phyloP scores from a whole-genome alignment of 495 filamentous ascomycete genomes.

The Xylona heveae region DNA sequence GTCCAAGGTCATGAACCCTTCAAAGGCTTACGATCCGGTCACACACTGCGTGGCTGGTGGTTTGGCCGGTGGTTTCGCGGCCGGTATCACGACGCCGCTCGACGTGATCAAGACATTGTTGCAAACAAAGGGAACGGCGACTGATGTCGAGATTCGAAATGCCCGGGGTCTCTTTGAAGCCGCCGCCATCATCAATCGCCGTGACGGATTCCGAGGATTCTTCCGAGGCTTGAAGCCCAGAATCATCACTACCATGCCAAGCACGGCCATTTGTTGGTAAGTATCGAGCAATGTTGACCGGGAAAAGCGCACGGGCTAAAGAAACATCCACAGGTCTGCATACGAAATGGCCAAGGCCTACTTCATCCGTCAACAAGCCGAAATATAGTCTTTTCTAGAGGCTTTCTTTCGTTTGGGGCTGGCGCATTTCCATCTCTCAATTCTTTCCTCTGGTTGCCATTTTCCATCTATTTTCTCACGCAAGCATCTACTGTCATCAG shows the following conservation, averaged over 20 bases:
- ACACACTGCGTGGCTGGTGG: conserved; percentile 86
- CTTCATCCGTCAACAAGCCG: conserved; percentile 26
- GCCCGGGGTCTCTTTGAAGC: conserved; percentile 68
- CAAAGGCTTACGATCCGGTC: conserved; percentile 64
- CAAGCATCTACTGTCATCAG: too few species aligned
- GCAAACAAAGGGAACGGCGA: conserved; percentile 70
- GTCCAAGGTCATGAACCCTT: conserved; percentile 78
- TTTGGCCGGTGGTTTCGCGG: conserved; percentile 80
- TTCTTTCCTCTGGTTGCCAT: too few species aligned
- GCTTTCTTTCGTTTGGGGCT: too few species aligned
- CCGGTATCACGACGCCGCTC: conserved; percentile 82
- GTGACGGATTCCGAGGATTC: conserved; percentile 73
- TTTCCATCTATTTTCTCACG: too few species aligned
- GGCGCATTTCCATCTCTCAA: too few species aligned
- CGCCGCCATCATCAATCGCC: conserved; percentile 58
- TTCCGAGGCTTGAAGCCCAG: conserved; percentile 80
- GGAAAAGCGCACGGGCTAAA: conserved; percentile 9
- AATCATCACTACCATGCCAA: conserved; percentile 92
- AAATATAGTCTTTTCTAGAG: conserved; percentile 5
- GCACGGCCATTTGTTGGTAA: conserved; percentile 96
- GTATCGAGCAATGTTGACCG: conserved; percentile 26
- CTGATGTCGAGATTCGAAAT: conserved; percentile 63
- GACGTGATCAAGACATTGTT: conserved; percentile 96
- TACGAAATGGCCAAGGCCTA: conserved; percentile 66
- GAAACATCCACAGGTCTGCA: conserved; percentile 43